Percentiles rank a stretch among this genome's conserved stretches.
Evolutionary conservation across 176 grass and related monocot genomes (phyloP).

Genomic region (Rhynchospora breviuscula): DNA sequence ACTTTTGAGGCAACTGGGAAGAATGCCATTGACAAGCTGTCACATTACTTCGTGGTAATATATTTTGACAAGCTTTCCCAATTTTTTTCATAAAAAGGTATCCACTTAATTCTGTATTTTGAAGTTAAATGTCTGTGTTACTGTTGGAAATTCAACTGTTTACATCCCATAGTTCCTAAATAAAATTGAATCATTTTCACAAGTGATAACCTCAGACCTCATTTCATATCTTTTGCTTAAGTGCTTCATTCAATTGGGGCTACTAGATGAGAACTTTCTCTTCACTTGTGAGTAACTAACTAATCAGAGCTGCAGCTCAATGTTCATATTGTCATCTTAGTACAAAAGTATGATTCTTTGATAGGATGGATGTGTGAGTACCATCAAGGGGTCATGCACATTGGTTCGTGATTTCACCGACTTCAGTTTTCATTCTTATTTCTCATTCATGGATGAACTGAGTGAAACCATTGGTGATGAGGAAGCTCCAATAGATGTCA

Average conservation of each 20-base stretch:
- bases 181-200: not conserved
- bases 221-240: not conserved
- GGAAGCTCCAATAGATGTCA: conserved; percentile 61
- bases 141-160: not conserved
- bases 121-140: not conserved
- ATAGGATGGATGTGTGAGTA: conserved; percentile 58
- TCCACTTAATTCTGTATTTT: not conserved
- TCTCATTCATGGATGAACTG: conserved; percentile 85
- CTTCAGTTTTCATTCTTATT: conserved; percentile 87
- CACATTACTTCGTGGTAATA: conserved; percentile 58
- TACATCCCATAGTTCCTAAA: not conserved
- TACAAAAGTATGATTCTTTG: not conserved
- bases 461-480: conserved; percentile 48
- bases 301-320: not conserved
- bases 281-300: not conserved
- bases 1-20: conserved; percentile 70
- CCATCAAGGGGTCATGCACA: conserved; percentile 47
- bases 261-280: not conserved
- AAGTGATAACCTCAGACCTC: not conserved
- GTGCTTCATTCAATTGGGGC: not conserved
- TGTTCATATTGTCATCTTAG: not conserved
- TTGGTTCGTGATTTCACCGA: conserved; percentile 71
- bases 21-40: conserved; percentile 48
- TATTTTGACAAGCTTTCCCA: not conserved
- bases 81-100: not conserved